phyloP scores from a whole-genome alignment of 2,329 filamentous ascomycete species.

The Xylariaceae sp. region DNA sequence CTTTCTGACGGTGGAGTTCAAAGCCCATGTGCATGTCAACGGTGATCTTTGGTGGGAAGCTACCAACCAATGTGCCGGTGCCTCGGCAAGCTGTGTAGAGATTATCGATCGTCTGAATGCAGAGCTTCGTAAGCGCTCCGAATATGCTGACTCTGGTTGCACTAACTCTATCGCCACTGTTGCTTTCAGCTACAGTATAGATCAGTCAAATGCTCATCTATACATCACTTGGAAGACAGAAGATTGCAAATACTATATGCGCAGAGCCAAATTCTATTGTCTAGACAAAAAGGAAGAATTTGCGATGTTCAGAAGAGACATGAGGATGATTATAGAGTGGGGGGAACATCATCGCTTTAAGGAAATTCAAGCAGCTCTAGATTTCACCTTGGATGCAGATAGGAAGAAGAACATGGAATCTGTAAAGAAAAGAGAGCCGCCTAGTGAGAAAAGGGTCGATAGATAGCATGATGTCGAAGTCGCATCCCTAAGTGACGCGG shows the following conservation, averaged over 20 bases:
- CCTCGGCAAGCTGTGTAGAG: conserved; percentile 30
- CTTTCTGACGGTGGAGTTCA: conserved; percentile 31
- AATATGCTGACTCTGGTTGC: conserved; percentile 17
- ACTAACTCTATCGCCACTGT: conserved; percentile 27
- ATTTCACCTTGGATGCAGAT: conserved; percentile 1
- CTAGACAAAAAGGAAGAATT: conserved; percentile 29
- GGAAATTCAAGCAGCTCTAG: conserved; percentile 19
- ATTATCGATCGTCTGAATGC: conserved; percentile 17
- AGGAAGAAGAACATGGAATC: too few species aligned
- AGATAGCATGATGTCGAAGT: too few species aligned
- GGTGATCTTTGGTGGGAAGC: conserved; percentile 33
- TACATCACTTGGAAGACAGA: conserved; percentile 34
- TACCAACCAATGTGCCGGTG: conserved; percentile 35
- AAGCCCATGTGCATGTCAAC: conserved; percentile 22
- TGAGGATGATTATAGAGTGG: conserved; percentile 37
- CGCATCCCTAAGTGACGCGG: too few species aligned
- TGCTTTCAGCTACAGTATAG: conserved; percentile 34
- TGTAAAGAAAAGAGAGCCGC: too few species aligned
- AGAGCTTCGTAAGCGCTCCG: conserved; percentile 13
- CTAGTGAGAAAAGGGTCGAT: too few species aligned
- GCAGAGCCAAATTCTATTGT: conserved; percentile 26
- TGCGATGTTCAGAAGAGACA: conserved; percentile 30
- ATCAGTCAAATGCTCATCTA: conserved; percentile 30
- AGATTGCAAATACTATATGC: conserved; percentile 30
- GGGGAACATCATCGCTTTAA: conserved; percentile 27